Base-by-base conservation (phyloP, 2,329 filamentous ascomycete species). In the Botrytis pseudocinerea region DNA sequence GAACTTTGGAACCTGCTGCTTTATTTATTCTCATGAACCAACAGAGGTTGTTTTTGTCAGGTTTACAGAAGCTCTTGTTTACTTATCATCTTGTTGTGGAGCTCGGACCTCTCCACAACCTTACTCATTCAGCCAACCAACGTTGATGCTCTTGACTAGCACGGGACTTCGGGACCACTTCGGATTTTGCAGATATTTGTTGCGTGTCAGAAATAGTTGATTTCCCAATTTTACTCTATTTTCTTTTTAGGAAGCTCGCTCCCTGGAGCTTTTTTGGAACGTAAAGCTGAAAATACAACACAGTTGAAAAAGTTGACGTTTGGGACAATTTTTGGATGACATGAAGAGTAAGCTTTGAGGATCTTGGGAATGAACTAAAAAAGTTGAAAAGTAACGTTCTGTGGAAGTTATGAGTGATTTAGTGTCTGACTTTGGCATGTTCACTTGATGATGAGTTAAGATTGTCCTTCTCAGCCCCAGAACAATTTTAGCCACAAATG, bases 121-220 rank as follows among this genome's bases (percentile, higher is more conserved):
- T 42, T 7, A 28, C 10, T 12, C 28, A 1, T 44, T 25, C 8
- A 65, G 32, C 48, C 64, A 66, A 66, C 32, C 46, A 68, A 2
- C 22, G 9, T 40, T 25, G 16, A 40, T 7, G 2, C 42, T 65
- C 2, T 42, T 65, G 62, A 65, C 44, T 18, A 4, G 1, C 42
- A 48, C 22, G 62, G 44, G 62, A 48, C 62, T 38, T 54, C 64
- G 48, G 64, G 18, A 5, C n/a, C 20, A 68, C 48, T 28, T 68
- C 35, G 64, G 64, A 20, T 0, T 32, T 48, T 25, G 6, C 14
- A 35, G 2, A 42, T 6, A 16, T 68, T 32, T 68, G 64, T 57
- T 68, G 64, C 64, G 57, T 0, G 14, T 68, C 64, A 54, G 12
- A 18, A 22, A 51, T 25, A 38, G 16, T 38, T 66, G 6, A 40